phyloP scores from a whole-genome alignment of 1,139 yeast genomes.

The Candida neerlandica region DNA sequence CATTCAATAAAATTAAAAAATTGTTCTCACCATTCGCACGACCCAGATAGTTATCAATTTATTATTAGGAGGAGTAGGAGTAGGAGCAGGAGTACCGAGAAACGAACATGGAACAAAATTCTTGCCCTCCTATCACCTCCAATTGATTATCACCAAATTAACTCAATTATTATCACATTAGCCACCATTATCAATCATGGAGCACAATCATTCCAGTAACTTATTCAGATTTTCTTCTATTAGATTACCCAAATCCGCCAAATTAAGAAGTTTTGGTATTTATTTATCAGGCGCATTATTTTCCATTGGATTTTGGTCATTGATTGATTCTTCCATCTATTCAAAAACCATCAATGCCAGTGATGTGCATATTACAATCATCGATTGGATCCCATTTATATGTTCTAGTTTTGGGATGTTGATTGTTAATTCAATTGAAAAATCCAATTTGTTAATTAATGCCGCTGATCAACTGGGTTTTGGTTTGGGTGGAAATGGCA shows the following conservation, averaged over 20 bases:
- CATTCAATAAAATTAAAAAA: no score
- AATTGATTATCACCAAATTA: not conserved
- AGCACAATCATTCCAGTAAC: conserved; percentile 12
- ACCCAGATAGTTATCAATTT: not conserved
- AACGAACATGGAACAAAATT: not conserved
- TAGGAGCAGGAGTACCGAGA: not conserved
- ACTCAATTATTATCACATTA: not conserved
- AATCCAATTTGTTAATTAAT: conserved; percentile 65
- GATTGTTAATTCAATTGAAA: conserved; percentile 89
- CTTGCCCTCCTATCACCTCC: not conserved
- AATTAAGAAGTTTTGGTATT: conserved; percentile 74
- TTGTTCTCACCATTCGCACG: not conserved
- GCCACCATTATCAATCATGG: conserved; percentile 10
- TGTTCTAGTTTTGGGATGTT: conserved; percentile 90
- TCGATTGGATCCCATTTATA: conserved; percentile 94
- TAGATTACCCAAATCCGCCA: conserved; percentile 66
- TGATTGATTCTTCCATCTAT: conserved; percentile 85
- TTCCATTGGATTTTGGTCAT: conserved; percentile 87
- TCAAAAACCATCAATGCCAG: conserved; percentile 87
- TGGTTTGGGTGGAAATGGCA: conserved; percentile 41
- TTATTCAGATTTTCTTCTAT: conserved; percentile 26
- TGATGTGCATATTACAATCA: conserved; percentile 80
- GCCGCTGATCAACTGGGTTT: conserved; percentile 52
- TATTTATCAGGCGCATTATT: conserved; percentile 76
- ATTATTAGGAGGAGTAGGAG: not conserved